These are phyloP conservation scores for Stellera chamaejasme DNA, from an alignment of 345 rosid genomes.

Conservation along the genomic window DNA sequence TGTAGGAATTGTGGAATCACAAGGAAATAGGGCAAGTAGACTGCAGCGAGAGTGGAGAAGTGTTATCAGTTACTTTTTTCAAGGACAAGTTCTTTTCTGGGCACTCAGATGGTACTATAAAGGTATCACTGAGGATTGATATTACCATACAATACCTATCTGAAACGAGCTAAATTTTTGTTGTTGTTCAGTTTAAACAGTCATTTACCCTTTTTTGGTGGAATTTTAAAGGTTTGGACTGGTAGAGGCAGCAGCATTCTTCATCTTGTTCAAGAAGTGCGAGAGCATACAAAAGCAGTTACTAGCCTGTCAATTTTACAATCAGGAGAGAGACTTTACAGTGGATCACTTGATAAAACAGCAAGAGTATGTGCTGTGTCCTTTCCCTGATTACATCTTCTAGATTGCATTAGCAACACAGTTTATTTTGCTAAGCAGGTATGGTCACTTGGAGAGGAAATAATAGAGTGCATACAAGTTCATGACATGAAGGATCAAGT, in stretches of 20 bases:
- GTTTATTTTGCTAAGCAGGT: slow-evolving; percentile 26
- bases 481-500: slow-evolving; percentile 67
- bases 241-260: slow-evolving; percentile 54
- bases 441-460: slow-evolving; percentile 40
- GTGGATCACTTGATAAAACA: slow-evolving; percentile 66
- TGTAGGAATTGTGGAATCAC: slow-evolving; percentile 64
- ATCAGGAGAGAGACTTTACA: slow-evolving; percentile 45
- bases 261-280: slow-evolving; percentile 50
- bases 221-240: slow-evolving; percentile 52
- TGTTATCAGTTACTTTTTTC: slow-evolving; percentile 37
- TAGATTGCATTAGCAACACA: background rate
- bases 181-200: slow-evolving; percentile 7
- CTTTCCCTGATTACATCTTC: background rate
- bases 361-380: slow-evolving; percentile 26
- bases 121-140: slow-evolving; percentile 22
- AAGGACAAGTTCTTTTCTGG: slow-evolving; percentile 61
- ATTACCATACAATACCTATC: background rate
- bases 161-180: background rate
- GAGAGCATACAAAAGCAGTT: slow-evolving; percentile 57
- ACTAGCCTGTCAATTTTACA: slow-evolving; percentile 45
- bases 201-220: background rate
- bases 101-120: slow-evolving; percentile 70
- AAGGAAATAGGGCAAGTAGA: slow-evolving; percentile 51
- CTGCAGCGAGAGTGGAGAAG: slow-evolving; percentile 52
- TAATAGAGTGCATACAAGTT: slow-evolving; percentile 35